Evolutionary conservation across 2,329 filamentous ascomycete species (phyloP).

Genomic region (Sarocladium kiliense): DNA sequence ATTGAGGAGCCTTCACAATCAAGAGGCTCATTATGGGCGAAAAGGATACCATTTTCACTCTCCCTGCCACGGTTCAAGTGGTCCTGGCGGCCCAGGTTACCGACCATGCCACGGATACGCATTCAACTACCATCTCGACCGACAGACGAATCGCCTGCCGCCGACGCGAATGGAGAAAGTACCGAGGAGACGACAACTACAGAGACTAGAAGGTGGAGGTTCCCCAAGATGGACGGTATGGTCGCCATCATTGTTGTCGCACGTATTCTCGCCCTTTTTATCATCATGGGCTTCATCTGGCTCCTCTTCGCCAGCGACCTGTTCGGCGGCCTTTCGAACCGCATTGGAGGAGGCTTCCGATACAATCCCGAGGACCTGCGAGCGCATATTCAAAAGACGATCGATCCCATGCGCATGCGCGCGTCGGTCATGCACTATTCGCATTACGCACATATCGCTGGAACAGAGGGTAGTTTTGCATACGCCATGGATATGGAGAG

Average conservation of each 20-base stretch:
- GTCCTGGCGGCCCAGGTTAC: slow-evolving; percentile 49
- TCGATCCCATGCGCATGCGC: slow-evolving; percentile 65
- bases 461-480: slow-evolving; percentile 88
- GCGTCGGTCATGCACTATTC: slow-evolving; percentile 74
- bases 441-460: slow-evolving; percentile 82
- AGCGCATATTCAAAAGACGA: slow-evolving; percentile 64
- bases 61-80: slow-evolving; percentile 51
- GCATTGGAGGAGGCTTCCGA: slow-evolving; percentile 58
- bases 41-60: slow-evolving; percentile 48
- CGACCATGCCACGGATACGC: slow-evolving; percentile 37
- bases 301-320: slow-evolving; percentile 81
- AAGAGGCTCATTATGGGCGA: slow-evolving; percentile 45
- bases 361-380: slow-evolving; percentile 83
- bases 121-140: slow-evolving; percentile 35
- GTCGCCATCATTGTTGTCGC: slow-evolving; percentile 58
- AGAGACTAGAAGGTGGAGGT: slow-evolving; percentile 19
- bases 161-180: slow-evolving; percentile 15
- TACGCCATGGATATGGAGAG: slow-evolving; percentile 79
- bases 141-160: slow-evolving; percentile 13
- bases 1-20: slow-evolving; percentile 56
- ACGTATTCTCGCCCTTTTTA: slow-evolving; percentile 66
- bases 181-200: slow-evolving; percentile 21
- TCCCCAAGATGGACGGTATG: slow-evolving; percentile 36
- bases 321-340: slow-evolving; percentile 60
- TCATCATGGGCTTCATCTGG: slow-evolving; percentile 76